phyloP scores from a whole-genome alignment of 2,329 filamentous ascomycete genomes.

The Fonsecaea multimorphosa region DNA sequence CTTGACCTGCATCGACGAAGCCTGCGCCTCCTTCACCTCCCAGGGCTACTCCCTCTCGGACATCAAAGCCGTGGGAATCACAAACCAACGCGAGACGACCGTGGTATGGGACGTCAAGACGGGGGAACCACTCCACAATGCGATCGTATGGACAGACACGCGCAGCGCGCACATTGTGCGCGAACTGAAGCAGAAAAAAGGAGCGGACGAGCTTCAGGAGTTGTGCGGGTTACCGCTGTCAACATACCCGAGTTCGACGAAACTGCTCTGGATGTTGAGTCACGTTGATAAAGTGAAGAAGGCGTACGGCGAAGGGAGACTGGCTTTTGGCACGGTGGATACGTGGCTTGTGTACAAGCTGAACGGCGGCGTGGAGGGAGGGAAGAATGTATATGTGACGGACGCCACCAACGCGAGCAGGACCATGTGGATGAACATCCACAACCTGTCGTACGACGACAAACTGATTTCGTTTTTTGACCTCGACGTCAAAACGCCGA shows the following conservation, averaged over 20 bases:
- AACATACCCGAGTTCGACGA: slow-evolving; percentile 79
- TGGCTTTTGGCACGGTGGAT: slow-evolving; percentile 80
- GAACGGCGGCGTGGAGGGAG: slow-evolving; percentile 66
- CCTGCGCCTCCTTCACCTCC: slow-evolving; percentile 66
- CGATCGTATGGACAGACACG: slow-evolving; percentile 82
- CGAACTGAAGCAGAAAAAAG: slow-evolving; percentile 67
- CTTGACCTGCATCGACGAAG: slow-evolving; percentile 72
- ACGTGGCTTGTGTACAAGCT: slow-evolving; percentile 79
- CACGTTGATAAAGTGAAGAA: slow-evolving; percentile 68
- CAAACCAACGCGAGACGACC: slow-evolving; percentile 81
- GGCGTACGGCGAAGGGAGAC: slow-evolving; percentile 70
- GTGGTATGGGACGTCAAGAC: slow-evolving; percentile 77
- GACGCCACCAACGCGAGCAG: slow-evolving; percentile 79
- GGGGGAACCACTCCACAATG: slow-evolving; percentile 75
- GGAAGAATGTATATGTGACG: slow-evolving; percentile 68
- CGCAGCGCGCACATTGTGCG: slow-evolving; percentile 73
- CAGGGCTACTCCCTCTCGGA: slow-evolving; percentile 67
- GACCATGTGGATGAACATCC: slow-evolving; percentile 85
- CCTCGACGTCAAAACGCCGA: slow-evolving; percentile 62
- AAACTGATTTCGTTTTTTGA: slow-evolving; percentile 74
- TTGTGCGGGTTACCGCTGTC: slow-evolving; percentile 76
- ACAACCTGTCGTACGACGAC: slow-evolving; percentile 74
- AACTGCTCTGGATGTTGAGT: slow-evolving; percentile 74
- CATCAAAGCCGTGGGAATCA: slow-evolving; percentile 75
- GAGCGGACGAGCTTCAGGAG: slow-evolving; percentile 66